Evolutionary conservation across 164 flowering plant genomes (phyloP).

Genomic region (Berberis thunbergii): DNA sequence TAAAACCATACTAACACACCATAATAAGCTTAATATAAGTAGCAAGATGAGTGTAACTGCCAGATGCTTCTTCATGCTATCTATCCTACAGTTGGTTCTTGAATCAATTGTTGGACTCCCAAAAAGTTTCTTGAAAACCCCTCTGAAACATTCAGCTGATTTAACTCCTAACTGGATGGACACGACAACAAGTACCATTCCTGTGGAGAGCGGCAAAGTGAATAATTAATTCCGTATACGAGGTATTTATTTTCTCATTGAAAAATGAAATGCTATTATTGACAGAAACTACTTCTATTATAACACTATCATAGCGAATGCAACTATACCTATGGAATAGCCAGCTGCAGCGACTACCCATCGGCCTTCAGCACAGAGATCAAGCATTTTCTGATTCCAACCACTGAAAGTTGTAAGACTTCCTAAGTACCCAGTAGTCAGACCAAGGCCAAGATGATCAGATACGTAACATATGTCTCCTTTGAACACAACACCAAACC

Average conservation of each 20-base stretch:
- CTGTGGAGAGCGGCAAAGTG: constrained; percentile 25
- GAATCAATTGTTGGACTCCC: constrained; percentile 5
- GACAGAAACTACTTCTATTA: no score
- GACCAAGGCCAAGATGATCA: constrained; percentile 64
- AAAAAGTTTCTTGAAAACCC: constrained; percentile 24
- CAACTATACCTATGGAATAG: constrained; percentile 41
- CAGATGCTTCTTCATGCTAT: constrained; percentile 25
- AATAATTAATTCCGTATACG: background rate
- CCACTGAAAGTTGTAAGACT: constrained; percentile 98
- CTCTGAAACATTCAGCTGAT: constrained; percentile 65
- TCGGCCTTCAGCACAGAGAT: constrained; percentile 54
- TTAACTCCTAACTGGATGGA: constrained; percentile 60
- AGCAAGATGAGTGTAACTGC: constrained; percentile 28
- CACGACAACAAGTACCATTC: constrained; percentile 48
- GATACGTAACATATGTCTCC: constrained; percentile 49
- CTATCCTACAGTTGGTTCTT: constrained; percentile 22
- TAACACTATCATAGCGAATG: background rate
- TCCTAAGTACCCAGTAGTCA: constrained; percentile 89
- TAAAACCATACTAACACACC: constrained; percentile 42
- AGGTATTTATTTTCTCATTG: no score
- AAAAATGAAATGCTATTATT: no score
- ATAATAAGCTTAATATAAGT: constrained; percentile 32
- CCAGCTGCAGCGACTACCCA: constrained; percentile 59
- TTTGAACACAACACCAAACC: constrained; percentile 89
- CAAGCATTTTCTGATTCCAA: constrained; percentile 97